Percentiles rank a stretch among this genome's conserved stretches.
phyloP scores from a whole-genome alignment of 2,329 filamentous ascomycete genomes.

The Colletotrichum sublineola region DNA sequence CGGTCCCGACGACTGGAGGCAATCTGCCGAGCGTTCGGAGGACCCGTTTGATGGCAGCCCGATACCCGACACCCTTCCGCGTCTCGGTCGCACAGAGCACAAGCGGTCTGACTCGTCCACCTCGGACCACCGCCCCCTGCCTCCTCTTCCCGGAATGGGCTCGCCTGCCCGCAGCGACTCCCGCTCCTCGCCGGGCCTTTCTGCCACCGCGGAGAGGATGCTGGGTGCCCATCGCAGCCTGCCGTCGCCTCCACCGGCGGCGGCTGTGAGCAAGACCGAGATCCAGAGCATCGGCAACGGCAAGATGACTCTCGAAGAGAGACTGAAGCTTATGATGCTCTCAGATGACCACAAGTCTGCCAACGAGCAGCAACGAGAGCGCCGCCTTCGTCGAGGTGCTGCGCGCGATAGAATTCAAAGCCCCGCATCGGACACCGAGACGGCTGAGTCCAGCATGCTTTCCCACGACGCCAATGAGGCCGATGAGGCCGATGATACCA shows the following conservation, averaged over 20 bases:
- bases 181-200: conserved; percentile 72
- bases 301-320: conserved; percentile 87
- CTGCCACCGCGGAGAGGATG: conserved; percentile 79
- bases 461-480: conserved; percentile 58
- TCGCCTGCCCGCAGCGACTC: conserved; percentile 58
- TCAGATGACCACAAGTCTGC: conserved; percentile 75
- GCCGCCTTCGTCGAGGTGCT: conserved; percentile 74
- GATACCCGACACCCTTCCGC: conserved; percentile 66
- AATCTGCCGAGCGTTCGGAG: conserved; percentile 62
- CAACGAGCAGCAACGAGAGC: conserved; percentile 76
- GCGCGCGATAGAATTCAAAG: conserved; percentile 64
- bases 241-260: conserved; percentile 80
- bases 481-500: conserved; percentile 69
- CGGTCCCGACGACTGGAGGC: conserved; percentile 95
- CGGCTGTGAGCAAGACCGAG: conserved; percentile 79
- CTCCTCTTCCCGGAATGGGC: conserved; percentile 80
- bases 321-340: conserved; percentile 89
- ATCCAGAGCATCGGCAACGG: conserved; percentile 80
- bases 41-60: conserved; percentile 81
- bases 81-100: conserved; percentile 65
- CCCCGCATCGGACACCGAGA: conserved; percentile 56
- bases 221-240: conserved; percentile 76
- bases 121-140: conserved; percentile 82
- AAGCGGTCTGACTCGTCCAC: conserved; percentile 81
- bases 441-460: conserved; percentile 45